Evolutionary conservation across 805 yeast species (phyloP), one percentile per base, ranked within the genome.

Genomic region (Yamadazyma akitaensis): DNA sequence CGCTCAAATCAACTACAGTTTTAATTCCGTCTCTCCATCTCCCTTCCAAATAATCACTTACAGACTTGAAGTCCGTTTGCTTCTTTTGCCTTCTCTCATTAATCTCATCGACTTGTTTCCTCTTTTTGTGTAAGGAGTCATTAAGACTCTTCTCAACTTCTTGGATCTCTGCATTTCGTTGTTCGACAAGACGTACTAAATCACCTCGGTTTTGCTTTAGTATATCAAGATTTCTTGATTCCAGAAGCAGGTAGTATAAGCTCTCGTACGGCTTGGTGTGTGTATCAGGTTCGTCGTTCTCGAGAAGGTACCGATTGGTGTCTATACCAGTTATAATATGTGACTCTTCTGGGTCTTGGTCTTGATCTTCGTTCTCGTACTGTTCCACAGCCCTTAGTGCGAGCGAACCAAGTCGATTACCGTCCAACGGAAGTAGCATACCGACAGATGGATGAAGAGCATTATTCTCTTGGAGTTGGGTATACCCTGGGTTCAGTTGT

Each of bases 11-110:
- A 33, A 70, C 71, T 42, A 66, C 60, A 8, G 63, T 53, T 40
- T 67, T 65, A 24, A 81, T 59, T 21, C 74, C 76, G 7, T 76
- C 77, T 37, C 62, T 65, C 85, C 86, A 80, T 53, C 77, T 64
- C 9, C 68, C 64, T n/a, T 64, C 59, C 44, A 79, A 62, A 47
- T 75, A 75, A 28, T 70, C 72, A 45, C 73, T 58, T 21, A 71
- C 67, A 0, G 81, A 79, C 51, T 67, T 64, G 43, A 66, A 72
- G 14, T 73, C 68, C 0, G 42, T 69, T 59, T 81, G 82, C 40
- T 70, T 56, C 28, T 58, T 59, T 51, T 74, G 69, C 19, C 88
- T 60, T 19, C 62, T 63, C 11, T 43, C 50, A 39, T 75, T 70
- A 13, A 79, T 46, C 5, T 73, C 77, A 5, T 75, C 76, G 8